Evolutionary conservation across 2,329 filamentous ascomycete genomes (phyloP), one percentile per base, ranked within the genome.

Genomic region (Hypoxylon sp.): DNA sequence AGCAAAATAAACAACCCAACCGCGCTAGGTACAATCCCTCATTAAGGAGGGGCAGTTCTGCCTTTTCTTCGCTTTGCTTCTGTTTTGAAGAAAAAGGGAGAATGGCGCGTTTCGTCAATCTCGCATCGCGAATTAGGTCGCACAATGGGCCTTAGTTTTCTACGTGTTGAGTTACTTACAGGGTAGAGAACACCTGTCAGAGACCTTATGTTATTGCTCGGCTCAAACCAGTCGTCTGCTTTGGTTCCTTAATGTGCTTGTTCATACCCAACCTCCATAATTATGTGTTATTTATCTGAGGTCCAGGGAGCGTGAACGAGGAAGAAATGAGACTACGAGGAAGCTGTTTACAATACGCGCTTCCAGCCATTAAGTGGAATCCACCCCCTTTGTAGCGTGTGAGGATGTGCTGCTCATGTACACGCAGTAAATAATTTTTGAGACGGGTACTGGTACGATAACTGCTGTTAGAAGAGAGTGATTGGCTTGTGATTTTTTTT

Each of bases 181-280:
- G 61, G 69, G 61, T 61, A 22, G 51, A 46, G 47, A 39, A 48
- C 14, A 55, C 65, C 66, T 67, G 66, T 71, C 50, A 60, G 60
- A 59, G 55, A 44, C 57, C 17, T 14, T 37, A 24, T 76, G 65
- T 76, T 76, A 67, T 75, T 75, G 71, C 72, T 54, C 63, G 59
- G 57, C 58, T 70, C 70, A 71, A 69, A 75, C 73, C 22, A 52
- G 60, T 13, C 58, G 35, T 53, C 66, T 29, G 42, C 42, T 63
- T 61, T 51, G 24, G 58, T 47, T 47, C 14, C 35, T 60, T 53
- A 39, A 48, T 64, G 57, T 59, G 64, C 54, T 53, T 57, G 57
- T 67, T 55, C 54, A 9, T 35, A 39, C 46, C 63, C 60, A 63
- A 42, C 65, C 68, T 69, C 66, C 69, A 67, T 61, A 73, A 69